Evolutionary conservation across 2,329 filamentous ascomycete genomes (phyloP), one percentile per base, ranked within the genome.

Genomic region (Blastomyces parvus): DNA sequence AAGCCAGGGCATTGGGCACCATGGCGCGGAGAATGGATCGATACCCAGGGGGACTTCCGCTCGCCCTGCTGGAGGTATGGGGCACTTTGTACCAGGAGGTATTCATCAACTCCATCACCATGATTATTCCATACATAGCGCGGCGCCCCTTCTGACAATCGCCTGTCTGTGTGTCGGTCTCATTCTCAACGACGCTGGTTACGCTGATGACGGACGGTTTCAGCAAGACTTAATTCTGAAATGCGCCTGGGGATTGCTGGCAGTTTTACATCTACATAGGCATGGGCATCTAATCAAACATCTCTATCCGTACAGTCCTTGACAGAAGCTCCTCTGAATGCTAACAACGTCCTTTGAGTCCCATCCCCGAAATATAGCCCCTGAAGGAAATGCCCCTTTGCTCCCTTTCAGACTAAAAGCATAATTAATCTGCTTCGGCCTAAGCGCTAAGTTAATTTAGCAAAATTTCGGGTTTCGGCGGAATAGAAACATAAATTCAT

Each of bases 181-280:
- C 55, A 56, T 57, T 57, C 55, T 11, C 30, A 57, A 57, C 19
- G 44, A 48, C 27, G 50, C 50, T 53, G 50, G 50, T 33, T 30
- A 8, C 25, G 7, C 50, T 53, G 27, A 53, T 33, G 11, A 17
- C 13, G 17, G 27, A 9, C 19, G 27, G 27, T 33, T 33, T 53
- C 25, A 55, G 33, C 6, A 0, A 55, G 27, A 22, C 25, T 55
- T 7, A 17, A 22, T 22, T n/a, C 44, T 22, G 44, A 48, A 22
- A 11, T 48, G 9, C 44, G 19, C n/a, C 44, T 22, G n/a, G 17
- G 8, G 7, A 46, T 19, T 46, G 4, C 7, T 46, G 17, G 44
- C 19, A n/a, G 44, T 22, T 46, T 46, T 48, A 48, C 44, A 48
- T 48, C 44, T 48, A 25, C 44, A n/a, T n/a, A n/a, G 5, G 14